Evolutionary conservation across 345 rosid genomes (phyloP), one percentile per base, ranked within the genome.

Genomic region (Murraya koenigii): DNA sequence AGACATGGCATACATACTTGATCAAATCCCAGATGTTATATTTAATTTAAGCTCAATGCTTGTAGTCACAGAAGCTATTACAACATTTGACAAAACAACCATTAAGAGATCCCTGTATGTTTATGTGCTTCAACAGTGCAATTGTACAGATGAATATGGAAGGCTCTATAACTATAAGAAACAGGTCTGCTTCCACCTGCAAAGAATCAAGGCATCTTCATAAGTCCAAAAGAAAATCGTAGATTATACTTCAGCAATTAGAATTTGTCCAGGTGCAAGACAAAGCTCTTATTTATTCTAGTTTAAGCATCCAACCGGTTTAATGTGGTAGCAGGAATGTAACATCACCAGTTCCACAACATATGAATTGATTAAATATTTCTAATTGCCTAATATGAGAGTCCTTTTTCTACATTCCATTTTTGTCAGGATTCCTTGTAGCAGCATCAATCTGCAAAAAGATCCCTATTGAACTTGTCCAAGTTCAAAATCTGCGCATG

Each of bases 181-280:
- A 44, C 39, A 67, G 61, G 52, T 36, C 67, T 56, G 49, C 49
- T 77, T 13, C 71, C 77, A 74, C 66, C 83, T 80, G 83, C 80
- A 47, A 65, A 36, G 10, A 59, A 69, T 47, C 72, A 73, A 11
- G 69, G 59, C 39, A 65, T 52, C 32, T 64, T 22, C 22, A 7
- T 63, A 44, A 26, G 14, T 63, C 59, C 19, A 30, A 7, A 63
- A 62, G 11, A 62, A 74, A 33, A 28, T 7, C n/a, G 11, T 22
- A 3, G 49, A 11, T 41, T 41, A 62, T 32, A 23, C 44, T 35
- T 52, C 22, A 22, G 23, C 52, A 80, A 47, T 59, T 62, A 78
- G 4, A 55, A 22, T 54, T 30, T 7, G 28, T n/a, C 6, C 26
- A 19, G 26, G 2, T 19, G 32, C 14, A 52, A 33, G 38, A 19